Evolutionary conservation across 2,329 filamentous ascomycete species (phyloP), one percentile per base, ranked within the genome.

Genomic region (Neofusicoccum sp.): DNA sequence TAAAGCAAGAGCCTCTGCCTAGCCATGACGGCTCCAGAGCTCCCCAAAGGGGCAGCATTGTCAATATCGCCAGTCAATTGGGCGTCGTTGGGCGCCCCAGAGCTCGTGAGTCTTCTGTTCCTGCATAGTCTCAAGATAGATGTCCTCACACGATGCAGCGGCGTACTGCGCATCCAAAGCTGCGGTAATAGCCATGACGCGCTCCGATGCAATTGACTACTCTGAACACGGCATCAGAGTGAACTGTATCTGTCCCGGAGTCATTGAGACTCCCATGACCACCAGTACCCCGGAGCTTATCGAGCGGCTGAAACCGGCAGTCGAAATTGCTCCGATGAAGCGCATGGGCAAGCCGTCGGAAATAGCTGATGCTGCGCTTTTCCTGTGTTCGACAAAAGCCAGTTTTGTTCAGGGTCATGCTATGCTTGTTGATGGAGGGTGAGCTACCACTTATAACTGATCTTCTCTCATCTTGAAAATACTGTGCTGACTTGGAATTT

Each of bases 161-260:
- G 78, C 83, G 1, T 87, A 87, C 65, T 86, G 82, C 61, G 82
- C 81, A 0, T 85, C 83, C 3, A 88, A 87, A 65, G 80, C 84
- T 12, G 85, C 84, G 0, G 79, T 87, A 1, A 82, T 87, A 56
- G 83, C 81, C 28, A 80, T 87, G 80, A 87, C 85, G 0, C 76
- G 80, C 5, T 77, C 82, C 0, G 84, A 85, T 66, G 84, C 83
- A 1, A 84, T 85, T 22, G 82, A 87, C 66, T 86, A 86, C 67
- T 82, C 84, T 2, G 67, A 69, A 4, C 64, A 71, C 48, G 64
- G 59, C 1, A 85, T 88, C 60, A 79, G 85, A 56, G 82, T 88
- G 66, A 88, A 88, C 67, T 85, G 83, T 16, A 81, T 87, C 43
- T 87, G 85, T 64, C 85, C 85, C 0, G 76, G 79, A 9, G 82